Base-by-base conservation (phyloP, 139 green algal species). In the Tetratostichococcus sp. region DNA sequence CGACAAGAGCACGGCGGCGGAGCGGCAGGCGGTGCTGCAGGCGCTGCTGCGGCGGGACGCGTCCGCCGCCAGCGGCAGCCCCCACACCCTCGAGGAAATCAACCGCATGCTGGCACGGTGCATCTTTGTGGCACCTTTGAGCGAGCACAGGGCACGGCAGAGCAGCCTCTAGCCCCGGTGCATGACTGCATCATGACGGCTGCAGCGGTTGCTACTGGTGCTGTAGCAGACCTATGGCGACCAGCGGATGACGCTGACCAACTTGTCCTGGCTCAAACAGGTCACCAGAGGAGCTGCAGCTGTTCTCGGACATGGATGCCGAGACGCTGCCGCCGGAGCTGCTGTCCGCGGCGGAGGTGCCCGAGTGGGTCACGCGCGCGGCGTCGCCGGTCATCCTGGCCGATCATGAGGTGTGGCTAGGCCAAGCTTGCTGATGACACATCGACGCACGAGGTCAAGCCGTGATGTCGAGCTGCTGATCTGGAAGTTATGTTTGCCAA, bases 291-390 rank as follows among this genome's bases (percentile, higher is more conserved):
- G 89, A 94, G 79, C 71, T 89, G 43, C 57, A 77, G 35, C 30
- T 85, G 59, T 94, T 92, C 72, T 78, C 90, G 70, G 69, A 79
- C 39, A 90, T 90, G 77, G 84, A 89, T 43, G 39, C 35, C 6
- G n/a, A 22, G 26, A 16, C 50, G 50, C 31, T 32, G 67, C 23
- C 30, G 67, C 23, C 30, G 16, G 67, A 57, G 67, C 50, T 26
- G 50, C 19, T 62, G 50, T 4, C 50, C 50, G 19, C 19, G 19
- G 50, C 22, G 50, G 50, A 62, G 50, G 50, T 62, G 50, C 50
- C 50, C 2, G 50, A 23, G 11, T 62, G 50, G 50, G 50, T 62
- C 17, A 62, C 50, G 14, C 19, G 17, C 17, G 50, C 50, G 19
- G 17, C 50, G 19, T 62, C 50, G 19, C 50, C 50, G 2, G 17